Evolutionary conservation across 306 rosid genomes (phyloP), one percentile per base, ranked within the genome.

Genomic region (Prunus davidiana): DNA sequence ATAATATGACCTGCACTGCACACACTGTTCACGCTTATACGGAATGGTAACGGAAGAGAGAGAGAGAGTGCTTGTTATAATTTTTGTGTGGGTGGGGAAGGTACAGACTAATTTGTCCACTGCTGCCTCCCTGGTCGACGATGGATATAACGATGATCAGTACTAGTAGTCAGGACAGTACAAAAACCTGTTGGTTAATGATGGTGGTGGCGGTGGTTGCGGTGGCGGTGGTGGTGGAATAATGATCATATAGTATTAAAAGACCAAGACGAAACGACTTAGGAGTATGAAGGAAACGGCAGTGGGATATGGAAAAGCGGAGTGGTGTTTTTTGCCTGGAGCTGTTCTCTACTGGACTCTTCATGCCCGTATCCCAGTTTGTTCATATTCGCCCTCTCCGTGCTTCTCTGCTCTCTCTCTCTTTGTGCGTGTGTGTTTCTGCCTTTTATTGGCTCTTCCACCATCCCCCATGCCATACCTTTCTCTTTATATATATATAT

Each of bases 21-120:
- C 55, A 57, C 67, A 41, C 41, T 24, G 52, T 15, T 4, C 51
- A 12, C 50, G 45, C 61, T 70, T 45, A 70, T 32, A 73, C 71
- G 77, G 82, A 63, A 55, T 66, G 19, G 11, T 18, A 73, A 43
- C 49, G 62, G 28, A 12, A 75, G 56, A 51, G 49, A n/a, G 62
- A 8, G 78, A 46, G 68, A 49, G 60, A 22, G 76, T 24, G 84
- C 34, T 38, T 13, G 80, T 56, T 55, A 11, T 68, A 13, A 34
- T 34, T 34, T 34, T 51, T 25, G 46, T 11, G 75, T 10, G 43
- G 19, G 62, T n/a, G 9, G 19, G 46, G 58, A 32, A 50, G 69
- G 41, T 45, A 66, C 65, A 16, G 38, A 10, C 6, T 32, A 32
- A 4, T 4, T 3, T 47, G 52, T 47, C 52, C 18, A 15, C 6